Evolutionary conservation across 768 basidiomycete genomes (phyloP), one percentile per base, ranked within the genome.

Genomic region (Stropharia rugosoannulata): DNA sequence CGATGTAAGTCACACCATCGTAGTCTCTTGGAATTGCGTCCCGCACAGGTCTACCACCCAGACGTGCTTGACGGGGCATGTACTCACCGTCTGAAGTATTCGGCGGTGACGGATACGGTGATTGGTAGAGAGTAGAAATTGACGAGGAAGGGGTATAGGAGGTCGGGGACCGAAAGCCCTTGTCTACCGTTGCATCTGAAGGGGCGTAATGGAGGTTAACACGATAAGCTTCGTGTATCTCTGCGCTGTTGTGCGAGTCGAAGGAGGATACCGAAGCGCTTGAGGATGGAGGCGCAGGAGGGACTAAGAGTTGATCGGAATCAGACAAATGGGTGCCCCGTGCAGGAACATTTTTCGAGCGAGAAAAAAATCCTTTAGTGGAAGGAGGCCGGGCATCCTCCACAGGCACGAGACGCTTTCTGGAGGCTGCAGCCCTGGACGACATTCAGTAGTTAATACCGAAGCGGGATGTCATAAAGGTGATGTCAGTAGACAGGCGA

Each of bases 341-440:
- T 16, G 13, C 29, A 3, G 48, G 19, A 27, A 42, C 43, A 15
- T 49, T 32, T 42, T 62, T 63, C 1, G 64, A 60, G 38, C 59
- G 58, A 38, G 59, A 65, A 51, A 65, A 63, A 56, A 65, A 62
- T 27, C 60, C 57, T 55, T 63, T 65, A 4, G 57, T 56, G 19
- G 62, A 59, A 38, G 58, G 46, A 35, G 59, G 52, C 11, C 59
- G 55, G 10, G 52, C 48, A 39, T 62, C 55, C 46, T 64, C 58
- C 19, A 55, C 54, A 29, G 45, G 45, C 12, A 42, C 56, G 25
- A 68, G 51, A 11, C 66, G 63, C 49, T 65, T 68, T 43, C 69
- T 61, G 5, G 62, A 60, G 16, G 65, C 64, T 11, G 69, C 68
- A 37, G 68, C 61, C 41, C 69, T 58, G 11, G 69, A 68, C 18